Conservation (phyloP, 495 filamentous ascomycete genomes). For the Pyronema domesticum region DNA sequence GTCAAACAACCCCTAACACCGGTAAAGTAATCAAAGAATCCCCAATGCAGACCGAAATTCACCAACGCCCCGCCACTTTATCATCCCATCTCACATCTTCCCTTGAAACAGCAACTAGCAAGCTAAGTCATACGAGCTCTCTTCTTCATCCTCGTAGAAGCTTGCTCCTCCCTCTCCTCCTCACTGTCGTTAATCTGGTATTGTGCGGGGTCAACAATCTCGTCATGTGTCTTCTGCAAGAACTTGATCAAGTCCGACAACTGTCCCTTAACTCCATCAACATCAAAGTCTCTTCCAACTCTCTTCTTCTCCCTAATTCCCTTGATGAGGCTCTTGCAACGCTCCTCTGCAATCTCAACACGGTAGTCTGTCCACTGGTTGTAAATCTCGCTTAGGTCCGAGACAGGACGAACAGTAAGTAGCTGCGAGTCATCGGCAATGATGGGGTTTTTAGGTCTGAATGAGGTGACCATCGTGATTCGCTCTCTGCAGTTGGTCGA, state of each 20-base stretch:
- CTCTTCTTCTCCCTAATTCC: conserved; percentile 31
- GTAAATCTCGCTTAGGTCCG: conserved; percentile 50
- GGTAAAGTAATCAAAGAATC: too few species aligned
- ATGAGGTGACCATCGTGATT: conserved; percentile 57
- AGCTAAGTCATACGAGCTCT: conserved; percentile 5
- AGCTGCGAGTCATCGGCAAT: conserved; percentile 49
- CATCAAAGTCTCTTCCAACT: conserved; percentile 29
- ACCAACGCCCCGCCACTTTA: too few species aligned
- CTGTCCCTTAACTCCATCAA: conserved; percentile 25
- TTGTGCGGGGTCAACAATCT: conserved; percentile 8
- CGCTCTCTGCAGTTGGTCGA: conserved; percentile 46
- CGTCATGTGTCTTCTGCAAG: conserved; percentile 15
- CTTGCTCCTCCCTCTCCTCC: neutral
- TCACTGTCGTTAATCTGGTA: conserved; percentile 1
- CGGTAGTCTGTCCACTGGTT: conserved; percentile 52
- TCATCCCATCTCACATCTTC: too few species aligned
- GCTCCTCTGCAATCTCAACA: conserved; percentile 50
- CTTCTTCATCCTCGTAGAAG: conserved; percentile 4
- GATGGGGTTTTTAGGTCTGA: conserved; percentile 41
- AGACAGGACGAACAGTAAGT: conserved; percentile 46
- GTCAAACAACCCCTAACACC: too few species aligned
- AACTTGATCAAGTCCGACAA: conserved; percentile 28
- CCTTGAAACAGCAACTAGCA: too few species aligned
- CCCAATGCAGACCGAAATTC: too few species aligned
- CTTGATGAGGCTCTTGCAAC: conserved; percentile 30